Evolutionary conservation across 1,139 yeast genomes (phyloP).

Genomic region (Saccharomyces uvarum): DNA sequence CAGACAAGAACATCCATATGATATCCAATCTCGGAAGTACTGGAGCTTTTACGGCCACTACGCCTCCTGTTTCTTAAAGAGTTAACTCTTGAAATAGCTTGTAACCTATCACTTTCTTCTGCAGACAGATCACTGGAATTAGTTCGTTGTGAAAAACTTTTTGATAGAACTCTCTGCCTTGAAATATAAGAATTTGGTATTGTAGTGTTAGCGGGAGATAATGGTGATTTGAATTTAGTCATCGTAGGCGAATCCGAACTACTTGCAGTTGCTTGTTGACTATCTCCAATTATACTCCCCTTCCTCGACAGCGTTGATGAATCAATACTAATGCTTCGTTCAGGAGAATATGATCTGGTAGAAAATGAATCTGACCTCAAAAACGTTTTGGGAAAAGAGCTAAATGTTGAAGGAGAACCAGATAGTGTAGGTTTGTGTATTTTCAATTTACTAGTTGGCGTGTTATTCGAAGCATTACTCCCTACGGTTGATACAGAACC

Average conservation of each 20-base stretch:
- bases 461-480: conserved; percentile 5
- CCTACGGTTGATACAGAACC: conserved; percentile 17
- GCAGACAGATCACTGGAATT: conserved; percentile 19
- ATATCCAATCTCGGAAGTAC: conserved; percentile 17
- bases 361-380: conserved; percentile 23
- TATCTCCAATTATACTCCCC: conserved; percentile 10
- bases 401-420: conserved; percentile 3
- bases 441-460: not conserved
- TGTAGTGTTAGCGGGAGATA: conserved; percentile 18
- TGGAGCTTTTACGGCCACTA: conserved; percentile 24
- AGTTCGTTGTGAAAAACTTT: conserved; percentile 11
- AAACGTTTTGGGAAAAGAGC: conserved; percentile 7
- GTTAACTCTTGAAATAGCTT: conserved; percentile 28
- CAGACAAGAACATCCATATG: conserved; percentile 65
- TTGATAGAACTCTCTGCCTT: conserved; percentile 10
- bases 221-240: conserved; percentile 23
- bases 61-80: conserved; percentile 27
- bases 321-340: conserved; percentile 20
- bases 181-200: conserved; percentile 4
- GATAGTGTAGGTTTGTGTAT: not conserved
- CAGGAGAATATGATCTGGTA: conserved; percentile 25
- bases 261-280: not conserved
- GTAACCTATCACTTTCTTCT: conserved; percentile 25
- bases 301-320: conserved; percentile 15
- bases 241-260: conserved; percentile 17